Evolutionary conservation across 129 eudicot species (phyloP).

Genomic region (Saussurea involucrata): DNA sequence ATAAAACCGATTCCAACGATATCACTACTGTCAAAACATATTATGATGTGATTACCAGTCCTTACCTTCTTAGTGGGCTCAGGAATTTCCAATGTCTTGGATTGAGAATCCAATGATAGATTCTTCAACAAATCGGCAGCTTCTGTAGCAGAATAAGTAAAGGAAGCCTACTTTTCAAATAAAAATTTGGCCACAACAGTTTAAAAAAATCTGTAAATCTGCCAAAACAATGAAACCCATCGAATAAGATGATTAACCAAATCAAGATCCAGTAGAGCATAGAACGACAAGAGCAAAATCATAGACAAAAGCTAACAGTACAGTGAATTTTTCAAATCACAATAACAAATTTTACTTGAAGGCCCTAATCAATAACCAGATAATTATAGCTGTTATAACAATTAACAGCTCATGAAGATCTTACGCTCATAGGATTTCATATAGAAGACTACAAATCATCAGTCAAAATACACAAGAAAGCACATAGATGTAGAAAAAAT

Average conservation of each 20-base stretch:
- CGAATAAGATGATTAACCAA: not conserved
- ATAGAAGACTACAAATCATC: not conserved
- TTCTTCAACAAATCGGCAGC: slow-evolving; percentile 84
- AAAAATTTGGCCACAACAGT: not conserved
- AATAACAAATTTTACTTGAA: not conserved
- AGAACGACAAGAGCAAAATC: not conserved
- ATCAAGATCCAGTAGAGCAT: slow-evolving; percentile 11
- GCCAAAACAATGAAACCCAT: not conserved
- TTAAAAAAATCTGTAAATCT: not conserved
- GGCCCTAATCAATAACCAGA: not conserved
- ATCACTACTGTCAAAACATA: not conserved
- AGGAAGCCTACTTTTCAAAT: slow-evolving; percentile 14
- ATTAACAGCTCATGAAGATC: not conserved
- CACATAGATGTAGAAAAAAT: not conserved
- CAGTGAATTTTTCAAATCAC: not conserved
- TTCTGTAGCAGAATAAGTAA: slow-evolving; percentile 44
- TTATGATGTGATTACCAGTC: not conserved
- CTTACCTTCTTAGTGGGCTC: slow-evolving; percentile 74
- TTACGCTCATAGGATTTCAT: not conserved
- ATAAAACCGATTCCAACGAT: not conserved
- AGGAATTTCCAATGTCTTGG: slow-evolving; percentile 54
- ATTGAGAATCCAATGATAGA: slow-evolving; percentile 66
- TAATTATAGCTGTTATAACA: not conserved
- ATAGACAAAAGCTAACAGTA: not conserved
- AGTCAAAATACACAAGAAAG: not conserved